Conservation (phyloP, 163 green algal species). For the Prototheca cutis region DNA sequence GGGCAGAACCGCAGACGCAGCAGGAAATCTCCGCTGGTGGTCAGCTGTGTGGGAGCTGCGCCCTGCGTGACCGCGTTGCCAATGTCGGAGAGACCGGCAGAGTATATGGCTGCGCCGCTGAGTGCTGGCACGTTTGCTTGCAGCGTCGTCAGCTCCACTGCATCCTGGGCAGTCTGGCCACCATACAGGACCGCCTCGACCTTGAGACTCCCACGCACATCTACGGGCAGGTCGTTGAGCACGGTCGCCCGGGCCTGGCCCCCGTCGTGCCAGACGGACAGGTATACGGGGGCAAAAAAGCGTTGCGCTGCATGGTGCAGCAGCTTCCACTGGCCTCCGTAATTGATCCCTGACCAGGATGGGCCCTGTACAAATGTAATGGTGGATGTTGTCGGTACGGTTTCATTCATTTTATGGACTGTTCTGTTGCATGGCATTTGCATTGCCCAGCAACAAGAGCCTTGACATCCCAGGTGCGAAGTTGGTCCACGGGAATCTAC, state of each 20-base stretch:
- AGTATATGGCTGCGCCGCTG: background rate
- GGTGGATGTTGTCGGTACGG: too few species aligned
- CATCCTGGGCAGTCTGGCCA: background rate
- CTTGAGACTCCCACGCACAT: slow-evolving; percentile 2
- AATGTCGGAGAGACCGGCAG: background rate
- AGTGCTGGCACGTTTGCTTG: background rate
- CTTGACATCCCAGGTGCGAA: background rate
- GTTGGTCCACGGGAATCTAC: too few species aligned
- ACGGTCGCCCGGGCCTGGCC: slow-evolving; percentile 4
- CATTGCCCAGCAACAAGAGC: too few species aligned
- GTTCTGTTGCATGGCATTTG: too few species aligned
- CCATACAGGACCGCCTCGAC: background rate
- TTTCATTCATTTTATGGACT: too few species aligned
- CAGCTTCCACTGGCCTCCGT: slow-evolving; percentile 37
- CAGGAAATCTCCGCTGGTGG: background rate
- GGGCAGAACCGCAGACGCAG: slow-evolving; percentile 20
- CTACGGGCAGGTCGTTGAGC: slow-evolving; percentile 13
- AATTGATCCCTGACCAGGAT: slow-evolving; percentile 42
- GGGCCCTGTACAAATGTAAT: too few species aligned
- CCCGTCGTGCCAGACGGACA: background rate
- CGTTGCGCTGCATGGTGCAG: slow-evolving; percentile 26
- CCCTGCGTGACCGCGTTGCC: background rate
- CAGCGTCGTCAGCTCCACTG: background rate
- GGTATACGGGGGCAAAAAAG: slow-evolving; percentile 32
- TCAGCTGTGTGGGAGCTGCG: background rate